Evolutionary conservation across 768 basidiomycete species (phyloP), one percentile per base, ranked within the genome.

Genomic region (Strobilomyces dryophilus): DNA sequence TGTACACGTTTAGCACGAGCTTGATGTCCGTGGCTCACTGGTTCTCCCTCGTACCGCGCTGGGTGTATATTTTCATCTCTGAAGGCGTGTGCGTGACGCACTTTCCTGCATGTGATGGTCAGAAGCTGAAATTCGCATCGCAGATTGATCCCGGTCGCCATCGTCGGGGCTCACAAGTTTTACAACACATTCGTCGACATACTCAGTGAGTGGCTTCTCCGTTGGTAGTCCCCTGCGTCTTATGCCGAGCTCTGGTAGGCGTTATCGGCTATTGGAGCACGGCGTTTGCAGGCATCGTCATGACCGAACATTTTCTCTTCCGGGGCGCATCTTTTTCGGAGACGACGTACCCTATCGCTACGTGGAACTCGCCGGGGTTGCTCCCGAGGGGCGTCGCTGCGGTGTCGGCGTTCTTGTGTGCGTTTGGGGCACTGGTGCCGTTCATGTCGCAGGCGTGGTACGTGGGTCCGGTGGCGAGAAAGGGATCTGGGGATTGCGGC

Each of bases 361-460:
- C 35, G 35, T 36, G 35, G 35, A 15, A 36, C 35, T 2, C 35
- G 35, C 61, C 73, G 2, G 29, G 52, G 1, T 56, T 59, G 21
- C 72, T 81, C 15, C 80, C 80, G 17, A 61, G 65, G 4, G 67
- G 79, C 0, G 15, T 66, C 9, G 73, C 80, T 0, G 80, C 76
- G 0, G 59, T 76, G 9, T 29, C 72, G 17, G 68, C 78, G 3
- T 75, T 76, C 43, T 18, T 69, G 12, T 74, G 72, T 36, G 73
- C 70, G 2, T 71, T 69, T 24, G 71, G 75, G 5, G 62, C 74
- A 27, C 61, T 77, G 39, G 64, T 80, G 5, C 72, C 76, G 11
- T 76, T 74, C 54, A 81, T 81, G 79, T 72, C 74, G 42, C 79
- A 81, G 42, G 78, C 65, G 37, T 81, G 77, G 78, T 81, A 74